phyloP scores from a whole-genome alignment of 225 moss, liverwort and hornwort genomes.

The Pleurozium schreberi region DNA sequence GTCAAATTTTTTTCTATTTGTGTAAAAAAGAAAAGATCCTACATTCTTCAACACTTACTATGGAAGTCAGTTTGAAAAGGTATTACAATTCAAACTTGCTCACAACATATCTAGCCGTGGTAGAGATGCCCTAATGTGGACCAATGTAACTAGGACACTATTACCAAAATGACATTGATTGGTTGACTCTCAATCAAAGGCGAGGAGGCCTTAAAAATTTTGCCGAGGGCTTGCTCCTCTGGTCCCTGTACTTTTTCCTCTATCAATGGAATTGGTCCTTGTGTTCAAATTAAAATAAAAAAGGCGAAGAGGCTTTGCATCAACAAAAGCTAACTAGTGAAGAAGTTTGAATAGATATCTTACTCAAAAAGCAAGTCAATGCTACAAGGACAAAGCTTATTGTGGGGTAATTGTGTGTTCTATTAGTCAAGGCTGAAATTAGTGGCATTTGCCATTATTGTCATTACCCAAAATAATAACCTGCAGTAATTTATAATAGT shows the following conservation, averaged over 20 bases:
- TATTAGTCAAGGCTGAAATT: neutral
- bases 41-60: neutral
- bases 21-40: neutral
- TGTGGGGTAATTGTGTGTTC: rapidly evolving
- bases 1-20: neutral
- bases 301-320: too few relatives aligned
- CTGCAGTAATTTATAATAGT: neutral
- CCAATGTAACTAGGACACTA: neutral
- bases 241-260: too few relatives aligned
- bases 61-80: neutral
- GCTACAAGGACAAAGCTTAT: too few relatives aligned
- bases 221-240: too few relatives aligned
- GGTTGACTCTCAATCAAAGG: too few relatives aligned
- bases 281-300: too few relatives aligned
- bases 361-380: too few relatives aligned
- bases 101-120: neutral
- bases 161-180: neutral
- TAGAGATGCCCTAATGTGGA: too few relatives aligned
- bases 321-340: too few relatives aligned
- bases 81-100: neutral
- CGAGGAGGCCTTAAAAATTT: too few relatives aligned
- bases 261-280: too few relatives aligned
- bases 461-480: neutral
- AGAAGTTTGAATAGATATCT: too few relatives aligned
- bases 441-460: neutral